phyloP scores from a whole-genome alignment of 257 asterid genomes.

The Gardenia jasminoides region DNA sequence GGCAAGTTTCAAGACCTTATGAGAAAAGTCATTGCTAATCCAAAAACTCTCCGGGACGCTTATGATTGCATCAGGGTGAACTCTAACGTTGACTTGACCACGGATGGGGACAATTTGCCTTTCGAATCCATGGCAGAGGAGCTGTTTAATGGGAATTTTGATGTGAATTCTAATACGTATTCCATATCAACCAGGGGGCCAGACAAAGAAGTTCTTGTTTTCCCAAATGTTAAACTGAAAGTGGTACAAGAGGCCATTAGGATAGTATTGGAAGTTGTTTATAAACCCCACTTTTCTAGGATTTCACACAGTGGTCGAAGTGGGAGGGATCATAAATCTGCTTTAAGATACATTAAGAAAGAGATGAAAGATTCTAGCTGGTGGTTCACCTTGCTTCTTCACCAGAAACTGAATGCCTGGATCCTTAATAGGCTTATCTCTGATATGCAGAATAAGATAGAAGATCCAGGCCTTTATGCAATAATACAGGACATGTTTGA shows the following conservation, averaged over 20 bases:
- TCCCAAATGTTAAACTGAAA: conserved; percentile 67
- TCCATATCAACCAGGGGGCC: conserved; percentile 58
- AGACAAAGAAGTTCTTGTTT: conserved; percentile 58
- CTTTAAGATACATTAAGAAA: conserved; percentile 70
- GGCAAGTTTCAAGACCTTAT: conserved; percentile 72
- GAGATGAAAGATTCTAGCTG: conserved; percentile 69
- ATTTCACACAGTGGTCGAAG: conserved; percentile 85
- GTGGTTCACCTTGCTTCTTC: conserved; percentile 71
- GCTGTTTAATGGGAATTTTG: conserved; percentile 57
- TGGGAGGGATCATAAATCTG: conserved; percentile 83
- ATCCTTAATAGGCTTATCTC: conserved; percentile 54
- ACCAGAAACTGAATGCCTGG: conserved; percentile 46
- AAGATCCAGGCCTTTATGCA: conserved; percentile 52
- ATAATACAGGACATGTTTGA: conserved; percentile 57
- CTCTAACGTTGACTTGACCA: conserved; percentile 59
- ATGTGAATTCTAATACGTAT: conserved; percentile 58
- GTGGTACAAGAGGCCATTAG: conserved; percentile 83
- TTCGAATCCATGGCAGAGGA: conserved; percentile 78
- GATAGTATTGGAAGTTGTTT: conserved; percentile 75
- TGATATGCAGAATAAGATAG: conserved; percentile 61
- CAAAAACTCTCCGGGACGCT: conserved; percentile 72
- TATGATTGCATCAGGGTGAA: conserved; percentile 59
- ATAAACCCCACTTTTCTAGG: conserved; percentile 77
- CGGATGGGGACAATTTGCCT: conserved; percentile 41
- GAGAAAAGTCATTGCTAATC: conserved; percentile 71